A percentile compares a stretch with the other conserved stretches of the same genome.
Evolutionary conservation across 305 asterid genomes (phyloP).

Genomic region (Fraxinus velutina): DNA sequence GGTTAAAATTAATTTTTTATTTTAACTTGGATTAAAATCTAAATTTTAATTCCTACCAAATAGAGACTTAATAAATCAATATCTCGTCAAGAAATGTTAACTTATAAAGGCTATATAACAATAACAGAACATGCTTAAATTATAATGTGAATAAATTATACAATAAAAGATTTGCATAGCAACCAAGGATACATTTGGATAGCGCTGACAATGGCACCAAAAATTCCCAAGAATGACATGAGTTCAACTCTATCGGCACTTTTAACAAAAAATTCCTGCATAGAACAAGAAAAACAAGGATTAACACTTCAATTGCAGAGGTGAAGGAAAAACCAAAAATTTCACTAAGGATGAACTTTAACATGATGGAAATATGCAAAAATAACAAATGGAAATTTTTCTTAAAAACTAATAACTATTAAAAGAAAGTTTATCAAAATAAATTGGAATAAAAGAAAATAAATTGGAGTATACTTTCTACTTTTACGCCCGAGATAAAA

Average conservation of each 20-base stretch:
- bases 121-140: not conserved
- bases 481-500: not conserved
- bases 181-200: constrained; percentile 75
- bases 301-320: not conserved
- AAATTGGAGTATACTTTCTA: not conserved
- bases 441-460: not conserved
- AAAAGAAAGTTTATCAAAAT: not conserved
- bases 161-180: constrained; percentile 5
- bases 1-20: no score
- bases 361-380: not conserved
- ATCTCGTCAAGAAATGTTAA: not conserved
- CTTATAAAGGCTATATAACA: not conserved
- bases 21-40: not conserved
- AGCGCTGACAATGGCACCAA: constrained; percentile 88
- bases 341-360: not conserved
- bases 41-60: not conserved
- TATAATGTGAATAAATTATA: constrained; percentile 4
- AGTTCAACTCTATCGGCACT: constrained; percentile 90
- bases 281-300: constrained; percentile 21
- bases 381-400: not conserved
- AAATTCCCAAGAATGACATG: constrained; percentile 90
- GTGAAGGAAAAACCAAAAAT: not conserved
- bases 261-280: constrained; percentile 87
- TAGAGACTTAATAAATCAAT: not conserved
- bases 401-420: not conserved